Evolutionary conservation across 1,284 basidiomycete genomes (phyloP), one percentile per base, ranked within the genome.

Genomic region (Cutaneotrichosporon sp.): DNA sequence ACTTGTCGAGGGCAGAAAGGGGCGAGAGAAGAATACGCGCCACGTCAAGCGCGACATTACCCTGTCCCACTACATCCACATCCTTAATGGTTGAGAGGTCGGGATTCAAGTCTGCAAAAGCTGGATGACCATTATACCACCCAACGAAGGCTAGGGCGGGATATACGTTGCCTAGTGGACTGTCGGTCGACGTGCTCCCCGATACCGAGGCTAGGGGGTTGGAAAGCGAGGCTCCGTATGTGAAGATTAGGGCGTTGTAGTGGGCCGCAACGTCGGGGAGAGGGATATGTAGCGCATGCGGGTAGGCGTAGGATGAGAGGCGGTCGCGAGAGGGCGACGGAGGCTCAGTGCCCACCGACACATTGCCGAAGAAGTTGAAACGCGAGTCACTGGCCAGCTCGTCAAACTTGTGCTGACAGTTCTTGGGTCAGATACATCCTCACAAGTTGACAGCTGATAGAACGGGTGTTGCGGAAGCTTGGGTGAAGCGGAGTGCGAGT

Each of bases 121-220:
- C 83, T 1, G 95, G 95, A 78, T 99, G 94, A 50, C 87, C 89
- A 42, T 97, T 99, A 82, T 99, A 99, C 96, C 96, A 99, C 72
- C 95, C 90, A 2, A 99, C 96, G 60, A 99, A 83, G 1, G 88
- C 88, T 5, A 97, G 84, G 0, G 95, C 94, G 1, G 92, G 87
- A 1, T 89, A 79, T 67, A 90, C 90, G 66, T 86, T 77, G 0
- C 57, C n/a, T 4, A 85, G 72, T 5, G 83, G 62, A 69, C 65
- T 21, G 83, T 87, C 4, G 80, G 85, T 13, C 81, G 84, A 6
- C 87, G 82, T 38, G 81, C 83, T 32, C 83, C 84, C 77, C 86
- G 88, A 51, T 4, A 79, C 71, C 42, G 63, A 61, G 14, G 70
- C 62, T 30, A 82, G 73, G 4, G 80, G 75, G 40, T 79, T 77